Conservation (phyloP, 495 filamentous ascomycete species). For the Staphylotrichum longicolle region DNA sequence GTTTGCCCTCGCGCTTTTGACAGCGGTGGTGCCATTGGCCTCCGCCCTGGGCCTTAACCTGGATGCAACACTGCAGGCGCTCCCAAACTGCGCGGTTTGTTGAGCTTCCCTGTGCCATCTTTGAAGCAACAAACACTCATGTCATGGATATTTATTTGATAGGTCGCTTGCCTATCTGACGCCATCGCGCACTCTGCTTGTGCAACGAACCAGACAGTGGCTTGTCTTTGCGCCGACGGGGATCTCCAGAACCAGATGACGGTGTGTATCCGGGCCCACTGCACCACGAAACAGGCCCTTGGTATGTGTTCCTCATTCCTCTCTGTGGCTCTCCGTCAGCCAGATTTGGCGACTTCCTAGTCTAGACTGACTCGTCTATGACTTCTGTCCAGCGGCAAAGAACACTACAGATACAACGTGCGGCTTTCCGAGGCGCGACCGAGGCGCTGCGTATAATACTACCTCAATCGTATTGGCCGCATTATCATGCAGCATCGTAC, state of each 20-base stretch:
- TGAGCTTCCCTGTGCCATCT: not conserved
- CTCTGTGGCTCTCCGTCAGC: too few species aligned
- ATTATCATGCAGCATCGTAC: not conserved
- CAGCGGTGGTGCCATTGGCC: conserved; percentile 13
- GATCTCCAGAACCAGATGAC: conserved; percentile 8
- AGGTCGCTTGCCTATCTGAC: conserved; percentile 3
- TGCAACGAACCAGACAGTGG: conserved; percentile 1
- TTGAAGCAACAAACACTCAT: too few species aligned
- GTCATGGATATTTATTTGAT: not conserved
- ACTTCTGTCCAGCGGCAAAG: conserved; percentile 15
- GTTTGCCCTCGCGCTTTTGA: conserved; percentile 9
- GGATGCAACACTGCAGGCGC: not conserved
- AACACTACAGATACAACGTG: conserved; percentile 9
- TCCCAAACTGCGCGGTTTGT: conserved; percentile 16
- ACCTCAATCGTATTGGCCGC: conserved; percentile 6
- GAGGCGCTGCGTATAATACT: not conserved
- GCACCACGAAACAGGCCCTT: conserved; percentile 7
- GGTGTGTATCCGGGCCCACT: conserved; percentile 4
- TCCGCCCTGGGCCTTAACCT: not conserved
- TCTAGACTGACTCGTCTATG: too few species aligned
- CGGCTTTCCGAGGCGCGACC: conserved; percentile 12
- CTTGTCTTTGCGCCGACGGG: conserved; percentile 5
- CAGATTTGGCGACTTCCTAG: not conserved
- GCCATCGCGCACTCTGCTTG: conserved; percentile 3
- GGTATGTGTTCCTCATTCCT: not conserved